A percentile compares a stretch with the other conserved stretches of the same genome.
phyloP scores from a whole-genome alignment of 768 basidiomycete species.

The Lentinus brumalis region DNA sequence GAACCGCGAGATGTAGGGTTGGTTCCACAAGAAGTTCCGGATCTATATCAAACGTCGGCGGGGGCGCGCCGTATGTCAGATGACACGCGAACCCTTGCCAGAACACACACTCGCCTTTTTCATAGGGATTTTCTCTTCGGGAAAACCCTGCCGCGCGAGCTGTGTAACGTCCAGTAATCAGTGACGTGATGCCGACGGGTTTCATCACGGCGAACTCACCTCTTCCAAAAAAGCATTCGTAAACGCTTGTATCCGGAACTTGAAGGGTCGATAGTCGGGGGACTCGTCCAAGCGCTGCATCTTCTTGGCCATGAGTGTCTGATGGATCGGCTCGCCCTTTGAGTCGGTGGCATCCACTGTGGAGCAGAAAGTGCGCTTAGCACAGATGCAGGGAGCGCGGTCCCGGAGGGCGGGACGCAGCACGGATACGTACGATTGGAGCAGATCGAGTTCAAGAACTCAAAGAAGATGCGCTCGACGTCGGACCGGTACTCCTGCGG shows the following conservation, averaged over 20 bases:
- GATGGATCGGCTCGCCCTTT: constrained; percentile 97
- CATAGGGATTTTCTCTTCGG: constrained; percentile 94
- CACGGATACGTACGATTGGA: constrained; percentile 75
- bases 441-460: constrained; percentile 85
- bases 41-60: constrained; percentile 49
- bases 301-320: constrained; percentile 98
- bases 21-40: constrained; percentile 95
- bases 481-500: constrained; percentile 79
- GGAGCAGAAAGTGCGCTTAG: constrained; percentile 24
- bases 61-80: constrained; percentile 14
- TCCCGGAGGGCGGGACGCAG: constrained; percentile 2
- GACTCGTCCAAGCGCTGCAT: constrained; percentile 98
- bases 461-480: constrained; percentile 89
- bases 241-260: constrained; percentile 98
- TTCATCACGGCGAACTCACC: constrained; percentile 42
- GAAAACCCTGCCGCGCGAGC: constrained; percentile 84
- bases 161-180: constrained; percentile 32
- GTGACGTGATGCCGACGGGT: constrained; percentile 8
- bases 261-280: constrained; percentile 96
- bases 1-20: constrained; percentile 92
- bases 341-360: constrained; percentile 89
- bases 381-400: constrained; percentile 4
- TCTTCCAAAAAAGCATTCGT: constrained; percentile 95
- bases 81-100: constrained; percentile 9
- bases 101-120: constrained; percentile 70